Percentiles rank a stretch among this genome's conserved stretches.
Conservation (phyloP, 495 filamentous ascomycete genomes). For the Talaromyces borbonicus region DNA sequence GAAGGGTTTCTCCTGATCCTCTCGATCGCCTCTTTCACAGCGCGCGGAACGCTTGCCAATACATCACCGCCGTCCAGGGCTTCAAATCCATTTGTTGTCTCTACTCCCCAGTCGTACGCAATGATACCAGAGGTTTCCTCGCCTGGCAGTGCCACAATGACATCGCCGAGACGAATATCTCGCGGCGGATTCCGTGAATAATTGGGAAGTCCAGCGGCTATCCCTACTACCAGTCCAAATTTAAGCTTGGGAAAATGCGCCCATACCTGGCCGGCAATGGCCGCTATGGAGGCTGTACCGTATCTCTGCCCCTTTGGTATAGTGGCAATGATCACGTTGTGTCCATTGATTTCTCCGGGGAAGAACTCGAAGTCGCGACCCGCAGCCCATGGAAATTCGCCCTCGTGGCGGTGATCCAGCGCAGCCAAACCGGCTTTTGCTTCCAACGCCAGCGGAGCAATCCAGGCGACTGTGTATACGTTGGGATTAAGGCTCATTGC, state of each 20-base stretch:
- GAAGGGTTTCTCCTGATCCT: neutral
- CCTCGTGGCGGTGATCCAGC: constrained; percentile 12
- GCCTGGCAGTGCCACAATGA: constrained; percentile 21
- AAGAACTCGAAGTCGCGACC: constrained; percentile 25
- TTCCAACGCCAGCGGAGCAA: constrained; percentile 3
- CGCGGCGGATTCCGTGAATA: constrained; percentile 13
- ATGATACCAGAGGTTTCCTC: constrained; percentile 12
- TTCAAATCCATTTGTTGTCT: constrained; percentile 13
- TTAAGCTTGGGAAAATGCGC: constrained; percentile 26
- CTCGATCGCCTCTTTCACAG: constrained; percentile 4
- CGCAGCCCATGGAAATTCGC: constrained; percentile 13
- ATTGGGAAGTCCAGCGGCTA: constrained; percentile 20
- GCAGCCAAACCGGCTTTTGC: constrained; percentile 1
- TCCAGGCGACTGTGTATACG: constrained; percentile 6
- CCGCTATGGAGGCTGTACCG: constrained; percentile 25
- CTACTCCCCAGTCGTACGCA: constrained; percentile 21
- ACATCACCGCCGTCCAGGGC: constrained; percentile 13
- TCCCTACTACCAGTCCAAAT: constrained; percentile 29
- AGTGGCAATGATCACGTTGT: constrained; percentile 6
- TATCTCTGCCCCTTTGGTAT: constrained; percentile 8
- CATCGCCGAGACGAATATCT: constrained; percentile 33
- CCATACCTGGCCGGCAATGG: constrained; percentile 28
- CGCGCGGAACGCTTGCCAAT: constrained; percentile 14
- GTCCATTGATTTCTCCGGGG: constrained; percentile 3
- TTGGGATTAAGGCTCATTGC: neutral